Base-by-base conservation (phyloP, 768 basidiomycete species). In the Hericium coralloides region DNA sequence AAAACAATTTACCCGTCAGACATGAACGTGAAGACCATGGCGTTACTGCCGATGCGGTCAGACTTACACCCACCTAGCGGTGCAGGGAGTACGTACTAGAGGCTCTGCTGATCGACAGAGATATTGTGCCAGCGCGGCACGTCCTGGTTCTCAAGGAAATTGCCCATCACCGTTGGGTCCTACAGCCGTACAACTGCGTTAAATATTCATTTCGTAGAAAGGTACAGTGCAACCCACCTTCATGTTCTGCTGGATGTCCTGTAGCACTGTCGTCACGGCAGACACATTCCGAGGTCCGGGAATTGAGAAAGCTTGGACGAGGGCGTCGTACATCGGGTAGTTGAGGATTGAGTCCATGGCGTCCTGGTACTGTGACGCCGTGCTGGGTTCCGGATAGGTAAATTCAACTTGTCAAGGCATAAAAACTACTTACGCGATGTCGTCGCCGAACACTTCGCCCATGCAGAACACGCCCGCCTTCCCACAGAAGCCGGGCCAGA, bases 381-480 rank as follows among this genome's bases (percentile, higher is more conserved):
- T 67, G 37, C 85, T 87, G 59, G n/a, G 38, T 10, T 56, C 14
- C 53, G 50, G 39, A 20, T 49, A 17, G 51, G 41, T 23, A 20
- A 73, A 70, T 59, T 60, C 58, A 49, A 51, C 39, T 38, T 25
- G 36, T 22, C 51, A 22, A 20, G 22, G 4, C 12, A 64, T 63
- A 36, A 36, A 25, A 47, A 25, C 38, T 18, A 18, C 67, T 38
- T 65, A 85, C 84, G 74, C 69, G 49, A 82, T 69, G 52, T 83
- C 73, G 53, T 73, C 66, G 48, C 77, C 78, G 58, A 81, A 82
- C 49, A 94, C 86, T 71, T 93, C 91, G 41, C 92, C 92, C 55
- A 92, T 85, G 64, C 88, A 92, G 72, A 87, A 92, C 10, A 92
- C 86, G 12, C 85, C 89, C 0, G 89, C 87, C n/a, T 80, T 81